Conservation (phyloP, 257 asterid species). For the Fraxinus anomala region DNA sequence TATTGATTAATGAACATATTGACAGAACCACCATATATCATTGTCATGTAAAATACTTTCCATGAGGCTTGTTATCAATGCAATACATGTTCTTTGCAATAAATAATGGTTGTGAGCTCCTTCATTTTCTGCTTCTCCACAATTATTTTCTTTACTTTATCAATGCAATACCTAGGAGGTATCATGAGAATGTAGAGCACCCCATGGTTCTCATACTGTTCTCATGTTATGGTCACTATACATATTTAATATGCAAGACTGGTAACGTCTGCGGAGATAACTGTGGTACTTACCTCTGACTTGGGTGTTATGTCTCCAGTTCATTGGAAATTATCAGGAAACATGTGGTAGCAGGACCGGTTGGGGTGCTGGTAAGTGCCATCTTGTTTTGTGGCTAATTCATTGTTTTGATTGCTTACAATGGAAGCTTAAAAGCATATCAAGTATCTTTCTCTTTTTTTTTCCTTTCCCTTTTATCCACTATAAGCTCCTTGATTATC, state of each 20-base stretch:
- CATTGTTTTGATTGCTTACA: conserved; percentile 1
- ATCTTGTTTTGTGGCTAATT: neutral
- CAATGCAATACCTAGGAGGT: conserved; percentile 4
- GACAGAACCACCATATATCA: neutral
- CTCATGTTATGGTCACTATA: neutral
- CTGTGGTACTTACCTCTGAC: conserved; percentile 31
- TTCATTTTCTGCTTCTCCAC: neutral
- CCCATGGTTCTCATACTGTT: neutral
- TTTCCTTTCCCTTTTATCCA: neutral
- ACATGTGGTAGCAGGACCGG: conserved; percentile 74
- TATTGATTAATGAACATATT: neutral
- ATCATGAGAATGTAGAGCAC: neutral
- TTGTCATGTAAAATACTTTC: neutral
- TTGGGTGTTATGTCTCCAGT: conserved; percentile 50
- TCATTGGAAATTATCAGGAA: conserved; percentile 96
- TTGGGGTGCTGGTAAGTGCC: conserved; percentile 89
- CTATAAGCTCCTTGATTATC: neutral
- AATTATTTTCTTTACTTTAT: conserved; percentile 2
- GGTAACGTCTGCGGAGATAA: neutral
- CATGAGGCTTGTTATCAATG: neutral
- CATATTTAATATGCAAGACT: conserved; percentile 1
- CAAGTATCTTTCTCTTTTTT: neutral
- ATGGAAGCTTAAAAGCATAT: conserved; percentile 11
- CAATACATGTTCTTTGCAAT: neutral
- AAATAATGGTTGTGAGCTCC: neutral